phyloP scores from a whole-genome alignment of 768 basidiomycete species.

The Mycena belliarum region DNA sequence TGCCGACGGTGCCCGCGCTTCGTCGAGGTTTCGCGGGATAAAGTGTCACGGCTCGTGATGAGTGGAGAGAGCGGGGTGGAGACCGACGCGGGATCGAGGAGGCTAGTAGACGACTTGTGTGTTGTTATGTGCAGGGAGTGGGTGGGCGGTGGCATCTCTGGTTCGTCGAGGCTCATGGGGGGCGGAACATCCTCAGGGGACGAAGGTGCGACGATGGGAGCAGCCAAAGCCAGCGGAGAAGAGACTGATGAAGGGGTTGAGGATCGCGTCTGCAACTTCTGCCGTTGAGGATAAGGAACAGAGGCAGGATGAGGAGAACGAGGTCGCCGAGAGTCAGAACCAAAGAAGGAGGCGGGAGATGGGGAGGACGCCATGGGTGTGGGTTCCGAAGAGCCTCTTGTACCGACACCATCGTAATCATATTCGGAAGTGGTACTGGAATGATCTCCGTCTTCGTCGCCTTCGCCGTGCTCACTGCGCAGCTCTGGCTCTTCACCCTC shows the following conservation, averaged over 20 bases:
- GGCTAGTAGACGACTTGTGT: conserved; percentile 65
- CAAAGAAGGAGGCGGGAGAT: conserved; percentile 28
- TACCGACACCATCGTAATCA: conserved; percentile 46
- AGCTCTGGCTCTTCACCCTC: conserved; percentile 52
- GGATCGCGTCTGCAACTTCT: conserved; percentile 70
- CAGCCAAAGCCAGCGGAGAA: conserved; percentile 82
- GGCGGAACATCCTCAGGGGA: conserved; percentile 63
- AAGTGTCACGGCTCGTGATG: conserved; percentile 35
- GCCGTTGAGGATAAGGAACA: conserved; percentile 34
- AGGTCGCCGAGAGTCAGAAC: conserved; percentile 30
- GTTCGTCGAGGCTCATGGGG: conserved; percentile 66
- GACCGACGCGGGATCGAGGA: conserved; percentile 64
- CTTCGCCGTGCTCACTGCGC: conserved; percentile 32
- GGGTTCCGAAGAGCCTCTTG: conserved; percentile 50
- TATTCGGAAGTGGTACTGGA: conserved; percentile 70
- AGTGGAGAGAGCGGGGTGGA: conserved; percentile 80
- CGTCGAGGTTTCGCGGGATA: conserved; percentile 47
- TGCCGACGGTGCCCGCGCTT: conserved; percentile 70
- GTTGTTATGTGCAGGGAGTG: conserved; percentile 50
- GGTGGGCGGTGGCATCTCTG: conserved; percentile 27
- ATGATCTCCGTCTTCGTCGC: conserved; percentile 44
- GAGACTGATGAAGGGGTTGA: conserved; percentile 89
- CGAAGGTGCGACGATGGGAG: conserved; percentile 75
- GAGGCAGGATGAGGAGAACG: conserved; percentile 23
- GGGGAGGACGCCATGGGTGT: conserved; percentile 67